phyloP scores from a whole-genome alignment of 2,329 filamentous ascomycete genomes.

The Tolypocladium endophyticum region DNA sequence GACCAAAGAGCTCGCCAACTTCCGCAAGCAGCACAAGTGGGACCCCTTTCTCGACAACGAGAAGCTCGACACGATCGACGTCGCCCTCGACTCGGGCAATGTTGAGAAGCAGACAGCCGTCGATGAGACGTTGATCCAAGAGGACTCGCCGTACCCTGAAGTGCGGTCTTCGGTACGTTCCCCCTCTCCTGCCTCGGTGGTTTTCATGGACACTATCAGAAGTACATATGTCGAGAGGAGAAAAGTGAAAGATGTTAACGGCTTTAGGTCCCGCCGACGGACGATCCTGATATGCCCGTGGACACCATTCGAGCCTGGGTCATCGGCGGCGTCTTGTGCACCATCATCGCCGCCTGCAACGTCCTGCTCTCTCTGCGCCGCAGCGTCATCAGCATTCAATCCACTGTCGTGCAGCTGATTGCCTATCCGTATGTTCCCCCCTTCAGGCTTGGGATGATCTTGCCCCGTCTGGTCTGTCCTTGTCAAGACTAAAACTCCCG shows the following conservation, averaged over 20 bases:
- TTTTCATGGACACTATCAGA: background rate
- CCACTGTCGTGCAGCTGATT: constrained; percentile 44
- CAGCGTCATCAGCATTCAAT: constrained; percentile 38
- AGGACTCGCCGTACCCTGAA: constrained; percentile 33
- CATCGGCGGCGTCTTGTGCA: constrained; percentile 47
- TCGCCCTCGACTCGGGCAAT: constrained; percentile 31
- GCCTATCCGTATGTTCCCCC: constrained; percentile 33
- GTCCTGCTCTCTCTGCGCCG: constrained; percentile 39
- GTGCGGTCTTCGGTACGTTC: constrained; percentile 12
- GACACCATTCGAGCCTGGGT: constrained; percentile 52
- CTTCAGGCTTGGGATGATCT: too few relatives aligned
- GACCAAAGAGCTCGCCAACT: constrained; percentile 23
- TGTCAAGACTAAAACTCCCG: background rate
- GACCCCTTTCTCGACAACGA: constrained; percentile 46
- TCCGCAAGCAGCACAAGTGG: constrained; percentile 40
- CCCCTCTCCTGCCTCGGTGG: background rate
- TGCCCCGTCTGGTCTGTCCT: background rate
- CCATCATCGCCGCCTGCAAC: constrained; percentile 45
- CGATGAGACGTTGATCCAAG: constrained; percentile 34
- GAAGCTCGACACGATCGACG: constrained; percentile 38
- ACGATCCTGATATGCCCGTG: constrained; percentile 38
- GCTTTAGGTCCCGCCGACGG: constrained; percentile 15
- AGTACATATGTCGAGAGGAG: background rate
- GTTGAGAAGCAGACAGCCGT: constrained; percentile 31
- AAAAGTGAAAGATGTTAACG: background rate